Evolutionary conservation across 139 green algal genomes (phyloP), one percentile per base, ranked within the genome.

Genomic region (Eudorina sp.): DNA sequence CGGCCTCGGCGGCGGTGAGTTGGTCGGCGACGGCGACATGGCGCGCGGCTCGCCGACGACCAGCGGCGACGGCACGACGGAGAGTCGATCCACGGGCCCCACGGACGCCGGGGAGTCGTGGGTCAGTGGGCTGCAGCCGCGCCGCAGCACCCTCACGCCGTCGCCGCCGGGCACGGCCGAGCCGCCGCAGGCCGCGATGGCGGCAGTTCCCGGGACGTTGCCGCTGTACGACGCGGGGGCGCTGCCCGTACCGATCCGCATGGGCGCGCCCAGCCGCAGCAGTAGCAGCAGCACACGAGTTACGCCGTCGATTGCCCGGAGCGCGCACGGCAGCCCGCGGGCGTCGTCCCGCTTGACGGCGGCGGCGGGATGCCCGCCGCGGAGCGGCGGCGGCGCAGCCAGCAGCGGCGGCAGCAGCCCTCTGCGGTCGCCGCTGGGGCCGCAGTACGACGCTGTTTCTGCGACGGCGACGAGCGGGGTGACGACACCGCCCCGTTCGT

Each of bases 121-220:
- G 66, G 36, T 75, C 66, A 75, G 66, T 25, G 66, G 66, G 19
- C 38, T 75, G 66, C 66, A 75, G 66, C 66, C 66, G 19, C 14
- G 34, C 18, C n/a, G 66, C 31, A 46, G 34, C 66, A 29, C 13
- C 51, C 13, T 58, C 51, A 13, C 13, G 66, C 2, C 7, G 31
- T 46, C 9, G 66, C 2, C 62, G 2, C 62, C 62, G 31, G 21
- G 27, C 16, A 19, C 2, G 62, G 6, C 13, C 38, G 21, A 72
- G 23, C 21, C 62, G 23, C 21, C 62, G 62, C 62, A 36, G 16
- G 21, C 62, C 27, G 21, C 27, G 27, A 40, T 45, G 66, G 36
- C 6, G 31, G 66, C 66, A 34, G 31, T 43, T 19, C 16, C 16
- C 6, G 62, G 19, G 62, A 36, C 62, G 62, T 40, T 72, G 62